Base-by-base conservation (phyloP, 2,329 filamentous ascomycete species). In the Penicillium griseofulvum region DNA sequence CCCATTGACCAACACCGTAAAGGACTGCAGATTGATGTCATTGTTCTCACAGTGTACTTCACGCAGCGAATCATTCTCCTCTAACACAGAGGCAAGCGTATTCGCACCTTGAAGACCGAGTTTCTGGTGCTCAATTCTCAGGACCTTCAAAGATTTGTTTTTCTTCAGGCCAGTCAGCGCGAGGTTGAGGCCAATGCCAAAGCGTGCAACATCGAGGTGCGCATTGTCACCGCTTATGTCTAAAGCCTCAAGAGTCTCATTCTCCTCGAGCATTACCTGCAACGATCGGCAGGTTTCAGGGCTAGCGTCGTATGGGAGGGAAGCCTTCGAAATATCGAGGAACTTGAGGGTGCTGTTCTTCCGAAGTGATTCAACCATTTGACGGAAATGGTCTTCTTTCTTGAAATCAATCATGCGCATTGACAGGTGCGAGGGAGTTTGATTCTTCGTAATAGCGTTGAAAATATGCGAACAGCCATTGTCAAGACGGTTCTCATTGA, bases 31-130 rank as follows among this genome's bases (percentile, higher is more conserved):
- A 43, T 85, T 86, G 52, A 89, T 87, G 52, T 85, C 84, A 65
- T 90, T 90, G 68, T 87, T 85, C 58, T 87, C 86, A 69, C 87
- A 90, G 63, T 88, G 80, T 6, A 90, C 78, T 66, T 89, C 84
- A 26, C 81, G 78, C 5, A 90, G 73, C 1, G 81, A 82, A 2
- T 71, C 77, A 64, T 90, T 90, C 57, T 79, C 79, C 64, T 87
- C 84, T 34, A 90, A 74, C 16, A 90, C 86, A 17, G 87, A 86
- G 2, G 87, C 83, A 34, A 90, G 76, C 0, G 86, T 87, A 65
- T 83, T 88, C 4, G 87, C 87, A 31, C 87, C 87, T 70, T 87
- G 85, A 22, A 88, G 70, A 4, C 87, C 87, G 7, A 90, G 79
- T 59, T 84, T 86, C 72, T 90, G 87, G 67, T 87, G 78, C 68